Base-by-base conservation (phyloP, 176 grass and related monocot species). In the Aegilops umbellulata region DNA sequence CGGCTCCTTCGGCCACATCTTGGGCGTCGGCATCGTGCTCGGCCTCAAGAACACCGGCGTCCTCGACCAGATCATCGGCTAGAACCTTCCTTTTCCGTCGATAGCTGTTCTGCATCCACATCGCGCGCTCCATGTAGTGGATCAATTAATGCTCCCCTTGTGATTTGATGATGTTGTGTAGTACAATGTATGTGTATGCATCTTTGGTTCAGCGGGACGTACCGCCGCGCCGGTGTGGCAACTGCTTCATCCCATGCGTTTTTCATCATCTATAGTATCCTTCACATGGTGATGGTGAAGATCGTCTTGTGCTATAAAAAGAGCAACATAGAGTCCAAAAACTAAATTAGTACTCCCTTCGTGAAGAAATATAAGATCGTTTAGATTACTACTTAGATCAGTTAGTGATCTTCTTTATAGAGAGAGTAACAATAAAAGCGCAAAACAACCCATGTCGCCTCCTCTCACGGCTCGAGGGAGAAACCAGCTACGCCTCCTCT, bases 21-120 rank as follows among this genome's bases (percentile, higher is more conserved):
- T 98, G 22, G 96, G 96, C 82, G 96, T 94, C 84, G 97, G 97
- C 83, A 70, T 92, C 61, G 96, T 98, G 29, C 87, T 98, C 60
- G 93, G 96, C 3, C 93, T 98, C 86, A 98, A 98, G 94, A 95
- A 85, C 88, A 62, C 83, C 78, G 96, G 96, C 65, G 74, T 67
- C 34, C 68, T 98, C 32, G 88, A 89, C 86, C 87, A 95, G 82
- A 95, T 93, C 81, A 11, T 91, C 85, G 81, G 85, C 81, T 91
- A 87, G 80, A 27, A 10, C 60, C 51, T 6, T 35, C 10, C 53
- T 57, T 57, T 8, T 57, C 53, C 30, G 30, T 67, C 65, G 15
- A 35, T 69, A 19, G 20, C 32, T 22, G 31, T 69, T 69, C 51
- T 36, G 14, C 55, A 39, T 74, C 12, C 70, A 3, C 41, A 44